Conservation (phyloP, 257 asterid genomes). For the Leonotis leonurus region DNA sequence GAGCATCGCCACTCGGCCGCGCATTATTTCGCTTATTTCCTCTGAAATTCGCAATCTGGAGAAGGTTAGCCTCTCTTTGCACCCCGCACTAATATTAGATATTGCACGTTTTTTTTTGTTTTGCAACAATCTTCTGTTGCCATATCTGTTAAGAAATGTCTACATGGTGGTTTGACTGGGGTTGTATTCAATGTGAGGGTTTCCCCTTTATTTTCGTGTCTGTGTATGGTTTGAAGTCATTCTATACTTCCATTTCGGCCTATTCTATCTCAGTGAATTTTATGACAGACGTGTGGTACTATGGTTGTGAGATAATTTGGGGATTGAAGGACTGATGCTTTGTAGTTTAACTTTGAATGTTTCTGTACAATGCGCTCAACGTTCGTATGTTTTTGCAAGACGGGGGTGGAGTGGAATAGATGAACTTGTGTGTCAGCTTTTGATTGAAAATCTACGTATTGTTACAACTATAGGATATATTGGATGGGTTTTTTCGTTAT, state of each 20-base stretch:
- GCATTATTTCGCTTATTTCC: constrained; percentile 58
- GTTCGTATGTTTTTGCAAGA: neutral
- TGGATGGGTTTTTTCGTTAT: neutral
- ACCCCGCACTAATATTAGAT: neutral
- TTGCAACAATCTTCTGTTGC: neutral
- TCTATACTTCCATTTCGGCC: neutral
- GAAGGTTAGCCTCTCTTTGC: constrained; percentile 33
- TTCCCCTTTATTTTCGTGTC: too few relatives aligned
- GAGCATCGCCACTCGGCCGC: constrained; percentile 73
- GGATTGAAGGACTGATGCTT: neutral
- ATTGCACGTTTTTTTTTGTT: neutral
- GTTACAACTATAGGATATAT: neutral
- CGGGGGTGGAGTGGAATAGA: neutral
- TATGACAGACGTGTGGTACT: neutral
- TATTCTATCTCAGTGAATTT: neutral
- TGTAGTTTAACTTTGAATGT: neutral
- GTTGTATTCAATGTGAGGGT: neutral
- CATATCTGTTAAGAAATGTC: neutral
- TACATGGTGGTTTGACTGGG: neutral
- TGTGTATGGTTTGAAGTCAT: neutral
- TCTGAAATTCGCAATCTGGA: constrained; percentile 59
- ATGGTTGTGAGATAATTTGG: neutral
- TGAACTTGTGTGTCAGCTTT: neutral
- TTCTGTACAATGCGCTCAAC: too few relatives aligned
- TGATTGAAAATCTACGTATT: neutral